Base-by-base conservation (phyloP, 352 stramenopile species). In the Pythium periplocum region DNA sequence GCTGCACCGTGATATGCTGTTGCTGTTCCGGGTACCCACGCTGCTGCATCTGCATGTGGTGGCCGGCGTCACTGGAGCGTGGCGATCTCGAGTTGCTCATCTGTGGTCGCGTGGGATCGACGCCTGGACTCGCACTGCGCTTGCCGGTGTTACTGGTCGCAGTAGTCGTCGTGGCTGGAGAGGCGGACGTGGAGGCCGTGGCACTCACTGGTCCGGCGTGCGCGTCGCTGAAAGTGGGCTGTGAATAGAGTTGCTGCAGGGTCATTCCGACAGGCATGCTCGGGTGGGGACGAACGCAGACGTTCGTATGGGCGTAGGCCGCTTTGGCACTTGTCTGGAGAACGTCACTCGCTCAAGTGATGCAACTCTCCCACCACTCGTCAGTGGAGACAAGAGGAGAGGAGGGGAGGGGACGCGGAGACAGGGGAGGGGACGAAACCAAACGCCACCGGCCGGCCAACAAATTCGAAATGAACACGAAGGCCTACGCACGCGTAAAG, bases 161-260 rank as follows among this genome's bases (percentile, higher is more conserved):
- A 6, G 42, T 53, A 5, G 49, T 8, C 12, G 36, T 38, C 17
- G 17, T 45, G 38, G 7, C 7, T 7, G 38, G 7, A 7, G 7
- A 12, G 38, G 7, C 38, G 38, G 38, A 7, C 2, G 38, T n/a
- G 45, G 52, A 61, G 4, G 36, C 43, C 4, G 54, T 34, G 38
- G 46, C 36, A 9, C 41, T 30, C 9, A 49, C 38, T n/a, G 33
- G 40, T 12, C 41, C 47, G 33, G 46, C 51, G 46, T 9, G 37
- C 34, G 67, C 55, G 36, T 59, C 59, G 37, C 64, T 62, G 49
- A 71, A 64, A 30, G 69, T 53, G 41, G 68, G 59, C 39, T 68
- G 71, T 9, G 75, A 68, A 61, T 90, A 87, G 51, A 87, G 69
- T 52, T 90, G 78, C 50, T 86, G 79, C 39, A 90, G 69, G 26